A percentile compares a stretch with the other conserved stretches of the same genome.
Evolutionary conservation across 1,284 basidiomycete genomes (phyloP).

Genomic region (Trichosporon coremiiforme): DNA sequence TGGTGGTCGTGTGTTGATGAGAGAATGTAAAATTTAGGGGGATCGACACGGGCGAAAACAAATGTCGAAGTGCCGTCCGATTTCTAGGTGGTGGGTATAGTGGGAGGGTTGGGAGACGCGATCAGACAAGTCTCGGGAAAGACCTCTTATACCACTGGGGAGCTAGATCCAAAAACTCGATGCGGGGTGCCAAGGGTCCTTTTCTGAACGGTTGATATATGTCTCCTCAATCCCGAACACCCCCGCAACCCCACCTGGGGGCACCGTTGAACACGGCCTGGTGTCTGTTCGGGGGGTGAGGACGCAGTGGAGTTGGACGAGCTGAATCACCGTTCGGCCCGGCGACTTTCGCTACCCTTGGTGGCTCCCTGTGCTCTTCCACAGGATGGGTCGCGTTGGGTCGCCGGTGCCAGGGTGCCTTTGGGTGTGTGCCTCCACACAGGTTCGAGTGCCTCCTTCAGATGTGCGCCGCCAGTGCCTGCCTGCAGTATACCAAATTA

Average conservation of each 20-base stretch:
- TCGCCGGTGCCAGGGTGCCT: neutral
- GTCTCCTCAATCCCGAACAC: constrained; percentile 18
- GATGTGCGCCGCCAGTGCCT: neutral
- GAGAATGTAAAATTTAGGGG: constrained; percentile 1
- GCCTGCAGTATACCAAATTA: neutral
- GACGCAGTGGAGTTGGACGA: neutral
- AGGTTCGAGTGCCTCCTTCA: neutral
- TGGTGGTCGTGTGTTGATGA: neutral
- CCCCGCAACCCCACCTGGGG: constrained; percentile 18
- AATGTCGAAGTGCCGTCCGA: neutral
- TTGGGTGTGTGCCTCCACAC: neutral
- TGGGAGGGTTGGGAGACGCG: neutral
- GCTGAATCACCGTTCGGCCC: constrained; percentile 14
- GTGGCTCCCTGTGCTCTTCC: neutral
- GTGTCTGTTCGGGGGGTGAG: neutral
- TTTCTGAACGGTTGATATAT: constrained; percentile 12
- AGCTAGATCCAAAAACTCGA: constrained; percentile 13
- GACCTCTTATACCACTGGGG: constrained; percentile 7
- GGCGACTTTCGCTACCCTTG: neutral
- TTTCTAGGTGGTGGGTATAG: neutral
- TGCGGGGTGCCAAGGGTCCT: constrained; percentile 2
- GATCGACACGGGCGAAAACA: neutral
- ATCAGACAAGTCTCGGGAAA: neutral
- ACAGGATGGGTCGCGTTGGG: neutral
- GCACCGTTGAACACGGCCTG: constrained; percentile 16